These are phyloP conservation scores for Garcia nutans DNA, from an alignment of 345 rosid species.

Conservation along the genomic window DNA sequence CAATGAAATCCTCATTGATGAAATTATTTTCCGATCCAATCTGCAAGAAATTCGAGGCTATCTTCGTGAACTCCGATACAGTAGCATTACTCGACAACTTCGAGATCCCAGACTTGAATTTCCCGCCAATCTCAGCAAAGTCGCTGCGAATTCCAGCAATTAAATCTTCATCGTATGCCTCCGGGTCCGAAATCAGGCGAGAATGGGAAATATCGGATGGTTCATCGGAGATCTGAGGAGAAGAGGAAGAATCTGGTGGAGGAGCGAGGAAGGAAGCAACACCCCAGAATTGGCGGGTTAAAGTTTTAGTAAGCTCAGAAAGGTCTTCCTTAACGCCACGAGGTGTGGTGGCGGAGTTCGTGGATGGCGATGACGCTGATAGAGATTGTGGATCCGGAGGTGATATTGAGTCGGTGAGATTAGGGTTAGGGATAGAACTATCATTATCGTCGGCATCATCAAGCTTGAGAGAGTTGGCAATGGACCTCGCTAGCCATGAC, in stretches of 20 bases:
- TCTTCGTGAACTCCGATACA: conserved; percentile 66
- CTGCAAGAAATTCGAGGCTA: conserved; percentile 56
- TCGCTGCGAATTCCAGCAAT: conserved; percentile 63
- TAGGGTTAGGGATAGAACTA: neutral
- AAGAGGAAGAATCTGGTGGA: conserved; percentile 36
- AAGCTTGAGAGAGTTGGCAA: conserved; percentile 52
- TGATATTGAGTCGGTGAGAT: neutral
- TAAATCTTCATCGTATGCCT: conserved; percentile 33
- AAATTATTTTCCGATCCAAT: conserved; percentile 50
- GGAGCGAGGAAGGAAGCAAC: conserved; percentile 96
- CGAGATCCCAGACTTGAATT: conserved; percentile 61
- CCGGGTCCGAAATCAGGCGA: conserved; percentile 29
- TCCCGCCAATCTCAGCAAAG: conserved; percentile 68
- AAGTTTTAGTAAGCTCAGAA: conserved; percentile 71
- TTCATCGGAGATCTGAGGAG: conserved; percentile 25
- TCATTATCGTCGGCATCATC: conserved; percentile 33
- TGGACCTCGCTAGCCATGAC: conserved; percentile 73
- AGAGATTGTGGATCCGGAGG: neutral
- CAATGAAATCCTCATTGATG: conserved; percentile 42
- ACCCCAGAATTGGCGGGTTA: conserved; percentile 78
- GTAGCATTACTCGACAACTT: conserved; percentile 55
- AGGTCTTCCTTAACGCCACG: conserved; percentile 89
- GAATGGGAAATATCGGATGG: neutral
- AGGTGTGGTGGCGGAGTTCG: conserved; percentile 26
- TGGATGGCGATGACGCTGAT: conserved; percentile 15